Evolutionary conservation across 2,329 filamentous ascomycete species (phyloP), one percentile per base, ranked within the genome.

Genomic region (Hypoxylon rubiginosum): DNA sequence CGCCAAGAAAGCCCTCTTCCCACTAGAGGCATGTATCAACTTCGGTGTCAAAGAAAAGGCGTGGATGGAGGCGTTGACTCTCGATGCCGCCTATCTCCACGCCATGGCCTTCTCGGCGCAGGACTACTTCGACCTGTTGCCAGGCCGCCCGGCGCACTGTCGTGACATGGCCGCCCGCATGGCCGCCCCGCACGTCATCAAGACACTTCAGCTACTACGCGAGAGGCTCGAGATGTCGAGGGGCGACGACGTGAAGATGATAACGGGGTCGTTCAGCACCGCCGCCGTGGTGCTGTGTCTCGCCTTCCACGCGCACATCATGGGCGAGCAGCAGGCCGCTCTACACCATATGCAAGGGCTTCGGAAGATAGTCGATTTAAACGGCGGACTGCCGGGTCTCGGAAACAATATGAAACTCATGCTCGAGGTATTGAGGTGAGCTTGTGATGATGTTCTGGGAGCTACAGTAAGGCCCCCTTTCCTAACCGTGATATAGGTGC

Each of bases 21-120:
- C 74, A 17, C 69, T 80, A 3, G 74, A 79, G 56, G 54, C 67
- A n/a, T 77, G 71, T 46, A 72, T 80, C 9, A 43, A 70, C 26
- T 78, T 78, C 59, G 68, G 75, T 1, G 67, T 61, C 4, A 57
- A 72, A 6, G 71, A 69, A 3, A 60, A 67, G 15, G 48, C 50
- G n/a, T 78, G 74, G 74, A 70, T 79, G 41, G 74, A 74, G 10
- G 73, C 74, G 15, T 64, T 81, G 10, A 68, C 71, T 5, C 32
- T 66, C n/a, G 79, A 81, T 58, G 62, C 76, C 2, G 76, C 75
- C 9, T 80, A 78, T 54, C 71, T 82, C 1, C 79, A 82, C 64
- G 71, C 76, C 34, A 73, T 75, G 45, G 72, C 78, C 7, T 81
- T 80, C 64, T 73, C 76, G 1, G 66, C 76, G 5, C 72, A 78